Evolutionary conservation across 805 yeast species (phyloP).

Genomic region (Schizosaccharomyces osmophilus): DNA sequence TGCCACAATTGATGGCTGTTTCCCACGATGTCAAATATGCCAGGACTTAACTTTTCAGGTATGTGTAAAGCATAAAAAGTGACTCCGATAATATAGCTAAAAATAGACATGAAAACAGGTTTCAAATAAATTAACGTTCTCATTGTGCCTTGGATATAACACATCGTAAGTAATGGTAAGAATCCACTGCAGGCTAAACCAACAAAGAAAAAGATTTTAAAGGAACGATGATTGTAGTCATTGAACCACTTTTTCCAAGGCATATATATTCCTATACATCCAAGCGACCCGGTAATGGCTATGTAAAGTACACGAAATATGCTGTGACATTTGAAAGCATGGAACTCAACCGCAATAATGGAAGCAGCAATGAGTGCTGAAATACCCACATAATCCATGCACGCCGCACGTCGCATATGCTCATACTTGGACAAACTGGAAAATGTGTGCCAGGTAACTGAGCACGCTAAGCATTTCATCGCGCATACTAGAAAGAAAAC

Average conservation of each 20-base stretch:
- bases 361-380: slow-evolving; percentile 76
- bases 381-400: slow-evolving; percentile 87
- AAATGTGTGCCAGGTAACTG: slow-evolving; percentile 81
- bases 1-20: slow-evolving; percentile 85
- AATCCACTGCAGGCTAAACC: slow-evolving; percentile 56
- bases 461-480: slow-evolving; percentile 49
- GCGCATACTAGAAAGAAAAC: slow-evolving; percentile 48
- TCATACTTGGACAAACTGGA: slow-evolving; percentile 24
- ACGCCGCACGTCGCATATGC: slow-evolving; percentile 54
- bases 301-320: slow-evolving; percentile 26
- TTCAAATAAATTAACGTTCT: slow-evolving; percentile 29
- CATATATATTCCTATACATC: slow-evolving; percentile 45
- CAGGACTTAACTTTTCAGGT: slow-evolving; percentile 51
- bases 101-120: slow-evolving; percentile 49
- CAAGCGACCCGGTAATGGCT: slow-evolving; percentile 37
- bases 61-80: slow-evolving; percentile 65
- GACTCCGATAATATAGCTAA: slow-evolving; percentile 62
- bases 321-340: slow-evolving; percentile 42
- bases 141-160: slow-evolving; percentile 29
- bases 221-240: slow-evolving; percentile 55
- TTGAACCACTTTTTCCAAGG: slow-evolving; percentile 90
- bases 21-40: slow-evolving; percentile 24
- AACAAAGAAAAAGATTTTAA: slow-evolving; percentile 59
- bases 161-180: slow-evolving; percentile 33
- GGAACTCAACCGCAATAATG: slow-evolving; percentile 63